Percentiles rank a stretch among this genome's conserved stretches.
Conservation (phyloP, 495 filamentous ascomycete species). For the Amphirosellinia nigrospora region DNA sequence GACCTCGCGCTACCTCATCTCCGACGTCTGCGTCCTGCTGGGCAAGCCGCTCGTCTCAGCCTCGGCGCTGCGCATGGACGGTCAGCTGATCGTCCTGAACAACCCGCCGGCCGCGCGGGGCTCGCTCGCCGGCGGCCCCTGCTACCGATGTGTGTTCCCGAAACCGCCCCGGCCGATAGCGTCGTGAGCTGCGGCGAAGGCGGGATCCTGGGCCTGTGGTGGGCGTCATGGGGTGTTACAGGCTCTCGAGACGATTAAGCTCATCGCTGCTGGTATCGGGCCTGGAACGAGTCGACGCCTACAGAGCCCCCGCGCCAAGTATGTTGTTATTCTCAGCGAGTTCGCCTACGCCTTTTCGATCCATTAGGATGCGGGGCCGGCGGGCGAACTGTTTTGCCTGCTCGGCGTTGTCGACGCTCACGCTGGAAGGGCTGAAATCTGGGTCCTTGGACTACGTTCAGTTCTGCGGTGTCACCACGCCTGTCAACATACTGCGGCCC, state of each 20-base stretch:
- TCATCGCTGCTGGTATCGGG: slow-evolving; percentile 58
- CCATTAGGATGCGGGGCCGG: slow-evolving; percentile 71
- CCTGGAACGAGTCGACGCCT: slow-evolving; percentile 10
- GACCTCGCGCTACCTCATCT: slow-evolving; percentile 88
- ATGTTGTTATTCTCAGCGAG: slow-evolving; percentile 77
- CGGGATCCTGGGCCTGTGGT: slow-evolving; percentile 91
- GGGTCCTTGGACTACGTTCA: slow-evolving; percentile 77
- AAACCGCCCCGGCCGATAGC: slow-evolving; percentile 81
- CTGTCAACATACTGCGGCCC: slow-evolving; percentile 58
- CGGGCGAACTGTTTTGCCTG: slow-evolving; percentile 76
- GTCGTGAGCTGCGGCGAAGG: slow-evolving; percentile 88
- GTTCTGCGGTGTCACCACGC: slow-evolving; percentile 70
- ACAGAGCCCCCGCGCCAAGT: slow-evolving; percentile 45
- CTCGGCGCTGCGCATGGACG: slow-evolving; percentile 83
- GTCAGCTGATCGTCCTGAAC: slow-evolving; percentile 87
- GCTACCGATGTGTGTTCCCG: slow-evolving; percentile 93
- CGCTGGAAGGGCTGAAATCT: slow-evolving; percentile 62
- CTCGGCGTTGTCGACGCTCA: slow-evolving; percentile 65
- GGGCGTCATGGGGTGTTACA: slow-evolving; percentile 90
- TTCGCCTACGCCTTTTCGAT: slow-evolving; percentile 71
- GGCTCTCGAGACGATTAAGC: slow-evolving; percentile 86
- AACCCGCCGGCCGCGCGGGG: slow-evolving; percentile 60
- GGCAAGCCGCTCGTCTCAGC: slow-evolving; percentile 85
- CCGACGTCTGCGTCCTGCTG: slow-evolving; percentile 82
- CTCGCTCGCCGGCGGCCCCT: slow-evolving; percentile 63